These are phyloP conservation scores for Parasitella parasitica DNA, from an alignment of 371 early-diverging fungal species.

Conservation along the genomic window DNA sequence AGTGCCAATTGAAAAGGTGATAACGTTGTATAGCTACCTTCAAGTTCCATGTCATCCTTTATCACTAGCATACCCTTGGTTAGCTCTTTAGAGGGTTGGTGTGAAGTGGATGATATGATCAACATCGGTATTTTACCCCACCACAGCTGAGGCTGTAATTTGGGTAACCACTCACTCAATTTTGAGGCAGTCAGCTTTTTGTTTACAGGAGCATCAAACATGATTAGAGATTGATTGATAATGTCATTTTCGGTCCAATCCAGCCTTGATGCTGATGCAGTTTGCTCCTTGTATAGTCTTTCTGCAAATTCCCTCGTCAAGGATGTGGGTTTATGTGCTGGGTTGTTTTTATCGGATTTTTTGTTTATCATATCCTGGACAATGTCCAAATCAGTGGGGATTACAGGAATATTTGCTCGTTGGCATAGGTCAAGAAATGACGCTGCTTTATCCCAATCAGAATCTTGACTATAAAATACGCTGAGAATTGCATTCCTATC, in stretches of 20 bases:
- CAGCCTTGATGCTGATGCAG: neutral
- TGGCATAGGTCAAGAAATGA: slow-evolving; percentile 31
- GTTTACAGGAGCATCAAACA: slow-evolving; percentile 27
- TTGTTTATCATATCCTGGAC: slow-evolving; percentile 24
- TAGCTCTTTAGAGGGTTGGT: neutral
- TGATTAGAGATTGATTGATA: slow-evolving; percentile 21
- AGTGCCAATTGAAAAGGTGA: too few species aligned
- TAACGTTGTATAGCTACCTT: slow-evolving; percentile 12
- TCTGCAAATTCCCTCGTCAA: slow-evolving; percentile 37
- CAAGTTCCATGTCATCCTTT: slow-evolving; percentile 13
- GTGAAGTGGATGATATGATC: slow-evolving; percentile 14
- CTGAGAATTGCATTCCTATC: neutral
- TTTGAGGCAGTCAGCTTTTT: slow-evolving; percentile 10
- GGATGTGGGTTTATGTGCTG: neutral
- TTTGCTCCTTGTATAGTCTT: slow-evolving; percentile 24
- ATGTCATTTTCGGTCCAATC: slow-evolving; percentile 4
- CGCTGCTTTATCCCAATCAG: slow-evolving; percentile 27
- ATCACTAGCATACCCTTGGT: slow-evolving; percentile 18
- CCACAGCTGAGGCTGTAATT: slow-evolving; percentile 38
- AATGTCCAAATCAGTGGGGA: slow-evolving; percentile 24
- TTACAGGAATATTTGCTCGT: slow-evolving; percentile 21
- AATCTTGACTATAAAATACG: slow-evolving; percentile 7
- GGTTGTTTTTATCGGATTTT: neutral
- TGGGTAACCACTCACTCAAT: slow-evolving; percentile 21
- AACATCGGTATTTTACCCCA: slow-evolving; percentile 40